Base-by-base conservation (phyloP, 2,329 filamentous ascomycete genomes). In the Proliferodiscus dingleyae region DNA sequence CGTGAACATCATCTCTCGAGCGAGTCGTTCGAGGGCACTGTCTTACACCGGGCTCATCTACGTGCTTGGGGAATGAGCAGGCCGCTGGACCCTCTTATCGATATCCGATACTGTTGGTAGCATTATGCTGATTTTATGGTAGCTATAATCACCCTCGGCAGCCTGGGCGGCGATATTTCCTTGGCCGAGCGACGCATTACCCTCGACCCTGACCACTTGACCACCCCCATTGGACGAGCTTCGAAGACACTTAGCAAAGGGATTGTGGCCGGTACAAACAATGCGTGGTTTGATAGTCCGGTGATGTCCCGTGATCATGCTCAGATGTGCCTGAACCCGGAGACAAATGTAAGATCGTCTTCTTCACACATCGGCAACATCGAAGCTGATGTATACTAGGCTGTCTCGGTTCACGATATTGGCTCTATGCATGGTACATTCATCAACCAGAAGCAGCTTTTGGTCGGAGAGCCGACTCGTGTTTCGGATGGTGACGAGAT, bases 251-350 rank as follows among this genome's bases (percentile, higher is more conserved):
- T 62, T 0, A 60, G 59, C 32, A 75, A 75, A 39, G 69, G 70
- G 8, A 67, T 71, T 30, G 41, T 68, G 53, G 61, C 70, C 55
- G 60, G 65, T 49, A 29, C 55, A 4, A 64, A 75, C 53, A 89
- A 88, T 62, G 78, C 72, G 13, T 87, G 73, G 72, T 84, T 87
- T 47, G 77, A 87, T 53, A 84, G 78, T 46, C 78, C 83, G 0
- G 83, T 88, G 28, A 83, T 89, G 71, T 87, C 83, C 19, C 73
- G 85, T 36, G 62, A 77, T 9, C 85, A 89, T 64, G 85, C 84
- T 13, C 65, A 75, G 34, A 58, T 83, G 4, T 53, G 59, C 13
- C 68, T 74, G 4, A 66, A 75, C 39, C 55, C 69, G 8, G 61
- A 70, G 2, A 56, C 62, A 5, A 68, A 72, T 62, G 78, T 78